Base-by-base conservation (phyloP, 163 green algal genomes). In the Chlorella variabilis region DNA sequence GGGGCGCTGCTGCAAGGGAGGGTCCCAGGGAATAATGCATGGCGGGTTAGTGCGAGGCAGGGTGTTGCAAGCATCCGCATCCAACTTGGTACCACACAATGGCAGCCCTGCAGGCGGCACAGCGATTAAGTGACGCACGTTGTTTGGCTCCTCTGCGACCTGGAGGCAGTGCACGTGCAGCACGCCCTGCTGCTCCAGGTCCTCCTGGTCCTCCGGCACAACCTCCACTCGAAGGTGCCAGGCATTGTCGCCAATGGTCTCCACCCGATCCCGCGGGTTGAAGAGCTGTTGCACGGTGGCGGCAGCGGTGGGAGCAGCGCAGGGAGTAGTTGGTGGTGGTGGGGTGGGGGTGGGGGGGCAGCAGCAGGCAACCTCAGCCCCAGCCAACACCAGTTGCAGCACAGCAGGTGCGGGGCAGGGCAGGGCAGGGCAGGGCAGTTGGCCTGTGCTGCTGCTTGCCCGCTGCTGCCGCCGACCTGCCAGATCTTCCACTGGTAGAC, bases 401-500 rank as follows among this genome's bases (percentile, higher is more conserved):
- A 54, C 45, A 54, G 15, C 45, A 23, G 45, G 15, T n/a, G 45
- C 45, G 45, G 15, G 11, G 45, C 45, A 54, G 45, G 45, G 18
- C 23, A 9, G 23, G 23, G 54, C 18, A 9, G 8, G 23, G 18
- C 20, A 63, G 20, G 8, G 54, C 15, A n/a, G 54, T 33, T 63
- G 54, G 54, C n/a, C 9, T 33, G 54, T 63, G 54, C 45, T 54
- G n/a, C n/a, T 54, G 45, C 45, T 54, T 54, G 18, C 54, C 15
- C 23, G 9, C 23, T 63, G 18, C 18, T 63, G 8, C 9, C 15
- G 18, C 54, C 23, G 67, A 93, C 93, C 91, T 98, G 98, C 92
- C 93, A 98, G 65, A 99, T 95, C 67, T 93, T 94, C 84, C 78
- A 89, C 62, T 94, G 80, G 51, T 92, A 93, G 23, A 98, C 78